A percentile compares a stretch with the other conserved stretches of the same genome.
phyloP scores from a whole-genome alignment of 495 filamentous ascomycete species.

The Daldinia caldariorum region DNA sequence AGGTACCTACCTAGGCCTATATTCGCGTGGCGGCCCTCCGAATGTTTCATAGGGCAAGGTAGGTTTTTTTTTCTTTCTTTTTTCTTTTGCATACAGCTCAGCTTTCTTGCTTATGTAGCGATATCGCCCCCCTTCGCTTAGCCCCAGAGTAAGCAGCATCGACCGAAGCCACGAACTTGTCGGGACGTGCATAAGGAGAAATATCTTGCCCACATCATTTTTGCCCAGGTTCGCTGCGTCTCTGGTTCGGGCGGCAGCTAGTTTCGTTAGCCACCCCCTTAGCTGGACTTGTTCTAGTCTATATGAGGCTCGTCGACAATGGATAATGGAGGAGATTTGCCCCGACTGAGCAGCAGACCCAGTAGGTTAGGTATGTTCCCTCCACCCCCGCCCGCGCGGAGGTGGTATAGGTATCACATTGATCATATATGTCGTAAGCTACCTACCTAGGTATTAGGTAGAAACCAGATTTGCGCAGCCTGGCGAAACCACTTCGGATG shows the following conservation, averaged over 20 bases:
- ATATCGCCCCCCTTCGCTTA: constrained; percentile 19
- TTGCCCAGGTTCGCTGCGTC: constrained; percentile 7
- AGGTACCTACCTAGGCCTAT: too few species aligned
- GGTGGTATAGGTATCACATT: too few species aligned
- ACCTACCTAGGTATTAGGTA: constrained; percentile 1
- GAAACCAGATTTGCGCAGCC: background rate
- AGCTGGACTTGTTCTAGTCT: constrained; percentile 8
- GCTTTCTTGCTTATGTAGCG: constrained; percentile 8
- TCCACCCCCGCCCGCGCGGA: background rate
- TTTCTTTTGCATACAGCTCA: background rate
- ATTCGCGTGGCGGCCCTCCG: background rate
- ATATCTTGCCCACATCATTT: constrained; percentile 17
- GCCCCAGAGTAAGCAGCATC: constrained; percentile 37
- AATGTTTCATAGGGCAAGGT: too few species aligned
- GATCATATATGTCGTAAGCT: constrained; percentile 5
- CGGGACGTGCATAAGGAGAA: constrained; percentile 16
- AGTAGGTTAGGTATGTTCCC: background rate
- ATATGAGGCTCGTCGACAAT: constrained; percentile 29
- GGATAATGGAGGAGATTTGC: constrained; percentile 3
- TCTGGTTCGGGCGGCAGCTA: constrained; percentile 36
- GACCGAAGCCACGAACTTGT: constrained; percentile 17
- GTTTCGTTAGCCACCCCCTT: constrained; percentile 26
- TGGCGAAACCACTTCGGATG: background rate
- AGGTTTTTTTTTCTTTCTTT: background rate
- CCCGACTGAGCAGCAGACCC: constrained; percentile 4